Base-by-base conservation (phyloP, 345 rosid species). In the Lumnitzera racemosa region DNA sequence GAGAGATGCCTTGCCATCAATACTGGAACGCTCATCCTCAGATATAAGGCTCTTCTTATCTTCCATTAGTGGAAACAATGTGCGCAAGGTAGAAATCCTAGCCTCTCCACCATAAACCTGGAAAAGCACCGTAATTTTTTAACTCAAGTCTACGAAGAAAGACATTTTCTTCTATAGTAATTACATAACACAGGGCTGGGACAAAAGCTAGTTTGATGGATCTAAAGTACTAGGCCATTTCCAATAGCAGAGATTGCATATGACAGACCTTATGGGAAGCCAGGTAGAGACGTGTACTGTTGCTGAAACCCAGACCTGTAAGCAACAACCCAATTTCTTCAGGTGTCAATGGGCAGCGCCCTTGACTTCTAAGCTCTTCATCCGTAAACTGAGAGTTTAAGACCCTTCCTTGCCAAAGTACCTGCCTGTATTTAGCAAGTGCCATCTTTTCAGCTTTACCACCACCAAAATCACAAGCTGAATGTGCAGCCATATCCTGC, bases 401-500 rank as follows among this genome's bases (percentile, higher is more conserved):
- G 56, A 90, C 97, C 70, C 96, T 78, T 78, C 97, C 96, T 76
- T 90, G 96, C 97, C 97, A 88, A 53, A 88, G 70, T 61, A 88
- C 81, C 59, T 88, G 96, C 12, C 99, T 85, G 70, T 88, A 88
- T 61, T 88, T 95, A 3, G 96, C 95, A 47, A 95, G 79, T 55
- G 95, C 89, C 60, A 90, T 72, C 70, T 59, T 88, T 74, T 95
- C 96, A 36, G 97, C 91, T 75, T 95, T 95, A 47, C 97, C 99
- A 17, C 97, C 97, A 61, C 92, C 99, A 72, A 95, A 94, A 69
- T 90, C 92, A 43, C 99, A 95, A 47, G 90, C 90, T 56, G 96
- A 95, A 77, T 95, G 97, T 54, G 99, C 99, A 60, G 97, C 97
- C 97, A 94, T 94, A 67, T 90, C 99, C 97, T 95, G 76, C 70